Conservation (phyloP, 306 rosid species). For the Morella rubra region DNA sequence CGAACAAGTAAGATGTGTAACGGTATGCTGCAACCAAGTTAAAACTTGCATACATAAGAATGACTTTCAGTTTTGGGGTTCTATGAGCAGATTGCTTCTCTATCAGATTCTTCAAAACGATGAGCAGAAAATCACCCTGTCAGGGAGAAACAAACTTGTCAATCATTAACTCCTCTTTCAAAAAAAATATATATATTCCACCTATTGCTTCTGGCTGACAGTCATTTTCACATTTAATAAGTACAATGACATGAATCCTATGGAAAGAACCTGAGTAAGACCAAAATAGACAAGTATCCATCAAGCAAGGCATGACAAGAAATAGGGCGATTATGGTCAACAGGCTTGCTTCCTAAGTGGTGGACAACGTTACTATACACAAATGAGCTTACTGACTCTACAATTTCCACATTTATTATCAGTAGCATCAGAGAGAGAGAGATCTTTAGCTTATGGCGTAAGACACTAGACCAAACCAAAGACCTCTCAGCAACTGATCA, state of each 20-base stretch:
- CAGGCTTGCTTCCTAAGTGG: background rate
- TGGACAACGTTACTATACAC: background rate
- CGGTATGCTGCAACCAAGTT: slow-evolving; percentile 6
- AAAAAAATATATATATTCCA: background rate
- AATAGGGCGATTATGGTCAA: background rate
- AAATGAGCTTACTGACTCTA: background rate
- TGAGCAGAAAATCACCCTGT: slow-evolving; percentile 91
- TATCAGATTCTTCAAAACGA: slow-evolving; percentile 73
- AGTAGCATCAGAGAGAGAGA: no score
- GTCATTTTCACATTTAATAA: background rate
- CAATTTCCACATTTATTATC: background rate
- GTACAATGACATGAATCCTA: background rate
- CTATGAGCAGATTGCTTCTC: slow-evolving; percentile 63
- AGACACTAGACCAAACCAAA: background rate
- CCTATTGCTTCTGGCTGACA: background rate
- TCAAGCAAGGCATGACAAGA: slow-evolving; percentile 1
- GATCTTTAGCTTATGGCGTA: background rate
- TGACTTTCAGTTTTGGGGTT: slow-evolving; percentile 67
- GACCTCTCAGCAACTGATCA: background rate
- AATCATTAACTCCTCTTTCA: background rate
- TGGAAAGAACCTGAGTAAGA: background rate
- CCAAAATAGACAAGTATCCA: background rate
- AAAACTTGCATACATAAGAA: slow-evolving; percentile 68
- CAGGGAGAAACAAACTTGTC: slow-evolving; percentile 16
- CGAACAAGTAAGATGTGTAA: background rate